Percentiles rank a stretch among this genome's conserved stretches.
Evolutionary conservation across 345 rosid species (phyloP).

Genomic region (Erodium maritimum): DNA sequence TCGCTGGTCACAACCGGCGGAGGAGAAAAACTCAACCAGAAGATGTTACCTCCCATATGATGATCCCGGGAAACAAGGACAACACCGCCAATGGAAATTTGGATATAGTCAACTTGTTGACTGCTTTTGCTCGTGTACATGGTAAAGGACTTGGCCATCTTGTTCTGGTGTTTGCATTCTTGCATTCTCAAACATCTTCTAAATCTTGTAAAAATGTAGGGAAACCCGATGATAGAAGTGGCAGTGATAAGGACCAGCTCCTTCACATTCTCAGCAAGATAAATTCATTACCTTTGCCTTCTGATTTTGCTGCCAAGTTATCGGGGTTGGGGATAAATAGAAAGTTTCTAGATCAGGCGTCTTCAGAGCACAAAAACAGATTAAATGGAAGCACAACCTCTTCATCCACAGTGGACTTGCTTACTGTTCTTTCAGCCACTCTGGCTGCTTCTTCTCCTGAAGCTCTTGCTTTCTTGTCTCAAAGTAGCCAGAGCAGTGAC

Average conservation of each 20-base stretch:
- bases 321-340: constrained; percentile 34
- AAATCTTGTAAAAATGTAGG: constrained; percentile 22
- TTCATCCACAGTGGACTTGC: constrained; percentile 62
- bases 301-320: constrained; percentile 58
- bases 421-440: constrained; percentile 59
- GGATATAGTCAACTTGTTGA: constrained; percentile 60
- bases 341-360: constrained; percentile 30
- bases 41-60: constrained; percentile 42
- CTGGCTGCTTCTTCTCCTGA: constrained; percentile 53
- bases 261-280: constrained; percentile 68
- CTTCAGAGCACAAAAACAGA: constrained; percentile 28
- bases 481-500: constrained; percentile 51
- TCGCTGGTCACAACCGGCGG: constrained; percentile 70
- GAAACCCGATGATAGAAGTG: constrained; percentile 32
- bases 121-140: constrained; percentile 53
- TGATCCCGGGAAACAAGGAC: constrained; percentile 36
- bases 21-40: constrained; percentile 77
- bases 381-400: constrained; percentile 33
- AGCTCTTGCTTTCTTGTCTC: constrained; percentile 40
- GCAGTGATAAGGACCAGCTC: constrained; percentile 50
- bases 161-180: neutral
- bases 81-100: constrained; percentile 24
- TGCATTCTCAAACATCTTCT: neutral
- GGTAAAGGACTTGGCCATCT: constrained; percentile 27
- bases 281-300: constrained; percentile 64